Evolutionary conservation across 345 rosid species (phyloP).

Genomic region (Citrus mangshanensis): DNA sequence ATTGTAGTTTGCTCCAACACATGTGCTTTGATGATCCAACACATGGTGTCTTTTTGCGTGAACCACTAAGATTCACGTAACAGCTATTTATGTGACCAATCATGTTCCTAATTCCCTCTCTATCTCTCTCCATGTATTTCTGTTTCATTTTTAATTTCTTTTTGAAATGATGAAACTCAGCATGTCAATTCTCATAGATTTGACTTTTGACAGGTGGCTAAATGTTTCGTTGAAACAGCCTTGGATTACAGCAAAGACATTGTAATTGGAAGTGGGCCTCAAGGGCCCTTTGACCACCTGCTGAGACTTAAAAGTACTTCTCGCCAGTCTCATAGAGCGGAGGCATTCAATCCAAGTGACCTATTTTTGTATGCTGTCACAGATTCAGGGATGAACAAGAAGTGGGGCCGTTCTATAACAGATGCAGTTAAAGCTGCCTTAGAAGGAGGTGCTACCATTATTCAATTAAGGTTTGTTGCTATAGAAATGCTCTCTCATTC

Average conservation of each 20-base stretch:
- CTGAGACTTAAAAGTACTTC: conserved; percentile 49
- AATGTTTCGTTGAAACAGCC: conserved; percentile 54
- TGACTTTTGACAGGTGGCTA: conserved; percentile 60
- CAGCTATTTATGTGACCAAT: not conserved
- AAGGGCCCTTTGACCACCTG: conserved; percentile 93
- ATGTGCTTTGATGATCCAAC: not conserved
- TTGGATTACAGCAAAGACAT: conserved; percentile 81
- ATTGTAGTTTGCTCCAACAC: not conserved
- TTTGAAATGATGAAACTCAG: too few species aligned
- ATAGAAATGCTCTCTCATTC: not conserved
- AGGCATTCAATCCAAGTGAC: conserved; percentile 53
- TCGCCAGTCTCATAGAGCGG: conserved; percentile 25
- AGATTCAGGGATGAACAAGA: conserved; percentile 75
- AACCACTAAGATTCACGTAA: not conserved
- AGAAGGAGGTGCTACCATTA: conserved; percentile 87
- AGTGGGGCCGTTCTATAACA: conserved; percentile 65
- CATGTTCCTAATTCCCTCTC: not conserved
- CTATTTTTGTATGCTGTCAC: conserved; percentile 88
- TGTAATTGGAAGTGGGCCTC: conserved; percentile 72
- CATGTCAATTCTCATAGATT: conserved; percentile 4
- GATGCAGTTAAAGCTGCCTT: conserved; percentile 73
- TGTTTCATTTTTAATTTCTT: not conserved
- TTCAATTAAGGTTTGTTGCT: conserved; percentile 71
- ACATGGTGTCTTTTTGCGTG: not conserved
- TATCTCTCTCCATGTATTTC: not conserved